Percentiles rank a stretch among this genome's conserved stretches.
Evolutionary conservation across 2,329 filamentous ascomycete species (phyloP).

Genomic region (Talaromyces sp.): DNA sequence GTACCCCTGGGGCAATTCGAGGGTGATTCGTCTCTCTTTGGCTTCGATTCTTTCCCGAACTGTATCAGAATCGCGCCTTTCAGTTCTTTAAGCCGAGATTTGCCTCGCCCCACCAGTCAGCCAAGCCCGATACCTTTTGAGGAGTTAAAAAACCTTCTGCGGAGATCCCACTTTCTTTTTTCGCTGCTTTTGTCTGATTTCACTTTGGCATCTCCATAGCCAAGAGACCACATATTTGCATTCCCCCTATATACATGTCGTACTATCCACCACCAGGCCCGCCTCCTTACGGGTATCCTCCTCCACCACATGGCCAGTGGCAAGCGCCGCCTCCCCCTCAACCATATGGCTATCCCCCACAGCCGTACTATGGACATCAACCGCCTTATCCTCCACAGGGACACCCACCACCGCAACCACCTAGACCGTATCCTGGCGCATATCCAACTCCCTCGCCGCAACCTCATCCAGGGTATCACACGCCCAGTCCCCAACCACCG

Average conservation of each 20-base stretch:
- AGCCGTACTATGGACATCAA: slow-evolving; percentile 17
- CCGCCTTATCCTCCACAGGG: slow-evolving; percentile 9
- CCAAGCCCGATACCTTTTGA: slow-evolving; percentile 10
- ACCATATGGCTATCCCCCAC: slow-evolving; percentile 16
- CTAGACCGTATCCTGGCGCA: slow-evolving; percentile 4
- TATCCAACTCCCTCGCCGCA: slow-evolving; percentile 12
- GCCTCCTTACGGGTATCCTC: slow-evolving; percentile 20
- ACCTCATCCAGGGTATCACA: slow-evolving; percentile 7
- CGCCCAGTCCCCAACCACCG: neutral
- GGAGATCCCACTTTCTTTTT: slow-evolving; percentile 4
- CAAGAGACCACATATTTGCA: neutral
- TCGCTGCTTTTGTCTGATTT: neutral
- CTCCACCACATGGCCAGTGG: slow-evolving; percentile 2
- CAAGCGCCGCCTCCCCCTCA: neutral
- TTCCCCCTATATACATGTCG: neutral
- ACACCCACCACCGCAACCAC: slow-evolving; percentile 4
- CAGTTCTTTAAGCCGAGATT: slow-evolving; percentile 2
- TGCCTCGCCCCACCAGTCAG: slow-evolving; percentile 18
- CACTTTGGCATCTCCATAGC: slow-evolving; percentile 6
- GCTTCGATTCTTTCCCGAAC: neutral
- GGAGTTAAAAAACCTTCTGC: slow-evolving; percentile 3
- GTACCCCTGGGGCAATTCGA: no score
- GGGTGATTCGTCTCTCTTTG: neutral
- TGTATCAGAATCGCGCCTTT: neutral
- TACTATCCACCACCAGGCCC: slow-evolving; percentile 21